Conservation (phyloP, 2,329 filamentous ascomycete species). For the Huntiella omanensis region DNA sequence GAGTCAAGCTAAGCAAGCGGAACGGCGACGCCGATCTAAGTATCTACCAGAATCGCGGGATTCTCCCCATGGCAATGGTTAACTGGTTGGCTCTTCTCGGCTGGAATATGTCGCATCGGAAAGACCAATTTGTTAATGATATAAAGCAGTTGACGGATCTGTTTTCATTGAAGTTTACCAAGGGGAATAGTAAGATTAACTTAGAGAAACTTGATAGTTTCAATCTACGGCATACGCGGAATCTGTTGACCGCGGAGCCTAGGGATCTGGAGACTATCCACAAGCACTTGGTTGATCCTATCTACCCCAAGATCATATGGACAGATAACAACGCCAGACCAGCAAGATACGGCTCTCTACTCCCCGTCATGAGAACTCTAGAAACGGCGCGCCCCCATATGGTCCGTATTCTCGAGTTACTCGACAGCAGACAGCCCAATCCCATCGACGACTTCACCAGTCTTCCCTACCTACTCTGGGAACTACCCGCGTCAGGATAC, state of each 20-base stretch:
- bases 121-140: slow-evolving; percentile 48
- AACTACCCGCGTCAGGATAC: slow-evolving; percentile 18
- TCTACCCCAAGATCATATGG: slow-evolving; percentile 3
- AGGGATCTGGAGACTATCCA: slow-evolving; percentile 9
- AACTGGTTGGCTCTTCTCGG: slow-evolving; percentile 57
- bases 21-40: slow-evolving; percentile 34
- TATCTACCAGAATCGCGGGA: slow-evolving; percentile 27
- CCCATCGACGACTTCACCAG: slow-evolving; percentile 14
- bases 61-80: slow-evolving; percentile 52
- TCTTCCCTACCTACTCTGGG: slow-evolving; percentile 23
- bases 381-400: slow-evolving; percentile 7
- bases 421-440: slow-evolving; percentile 11
- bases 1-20: slow-evolving; percentile 73
- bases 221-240: slow-evolving; percentile 44
- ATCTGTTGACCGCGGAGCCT: slow-evolving; percentile 16
- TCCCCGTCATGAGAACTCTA: not conserved
- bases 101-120: slow-evolving; percentile 45
- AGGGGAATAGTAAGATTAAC: slow-evolving; percentile 70
- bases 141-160: slow-evolving; percentile 44
- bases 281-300: slow-evolving; percentile 10
- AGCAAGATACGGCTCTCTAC: not conserved
- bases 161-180: slow-evolving; percentile 78
- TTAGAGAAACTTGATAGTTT: slow-evolving; percentile 65
- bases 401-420: slow-evolving; percentile 7
- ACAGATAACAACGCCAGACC: not conserved